Percentiles rank a stretch among this genome's conserved stretches.
These are phyloP conservation scores for Pythium rishiriense DNA, from an alignment of 352 stramenopile species.

Conservation along the genomic window DNA sequence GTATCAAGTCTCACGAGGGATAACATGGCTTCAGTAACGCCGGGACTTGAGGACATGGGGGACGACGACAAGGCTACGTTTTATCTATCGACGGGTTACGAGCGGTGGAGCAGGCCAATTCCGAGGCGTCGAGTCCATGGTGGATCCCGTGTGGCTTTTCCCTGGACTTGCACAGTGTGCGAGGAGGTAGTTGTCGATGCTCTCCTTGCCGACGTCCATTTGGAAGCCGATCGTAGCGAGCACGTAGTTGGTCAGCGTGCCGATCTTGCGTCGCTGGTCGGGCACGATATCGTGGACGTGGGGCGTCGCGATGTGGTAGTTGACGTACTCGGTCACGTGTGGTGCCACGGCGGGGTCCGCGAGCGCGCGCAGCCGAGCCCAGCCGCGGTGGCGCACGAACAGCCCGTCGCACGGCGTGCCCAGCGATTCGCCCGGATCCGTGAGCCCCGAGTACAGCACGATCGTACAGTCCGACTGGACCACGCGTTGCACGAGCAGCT, in stretches of 20 bases:
- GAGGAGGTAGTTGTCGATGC: constrained; percentile 18
- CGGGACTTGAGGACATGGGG: too few species aligned
- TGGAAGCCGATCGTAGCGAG: constrained; percentile 13
- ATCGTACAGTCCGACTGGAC: not conserved
- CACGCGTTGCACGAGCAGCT: constrained; percentile 8
- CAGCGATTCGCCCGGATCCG: constrained; percentile 1
- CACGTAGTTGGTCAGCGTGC: constrained; percentile 18
- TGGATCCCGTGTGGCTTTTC: too few species aligned
- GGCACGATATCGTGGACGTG: not conserved
- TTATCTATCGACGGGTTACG: too few species aligned
- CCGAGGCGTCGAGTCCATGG: too few species aligned
- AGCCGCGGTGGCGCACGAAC: constrained; percentile 17
- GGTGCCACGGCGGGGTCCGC: not conserved
- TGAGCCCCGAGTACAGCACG: constrained; percentile 13
- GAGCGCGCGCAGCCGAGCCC: constrained; percentile 2
- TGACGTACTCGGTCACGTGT: not conserved
- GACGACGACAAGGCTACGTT: too few species aligned
- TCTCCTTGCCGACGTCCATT: constrained; percentile 12
- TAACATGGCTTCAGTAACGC: constrained; percentile 8
- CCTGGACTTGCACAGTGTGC: too few species aligned
- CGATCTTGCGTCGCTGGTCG: constrained; percentile 19
- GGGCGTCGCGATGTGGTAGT: constrained; percentile 12
- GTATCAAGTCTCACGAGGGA: not conserved
- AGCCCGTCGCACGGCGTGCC: constrained; percentile 5
- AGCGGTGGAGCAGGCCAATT: too few species aligned